These are phyloP conservation scores for Pholiota microspora DNA, from an alignment of 768 basidiomycete genomes.

Conservation along the genomic window DNA sequence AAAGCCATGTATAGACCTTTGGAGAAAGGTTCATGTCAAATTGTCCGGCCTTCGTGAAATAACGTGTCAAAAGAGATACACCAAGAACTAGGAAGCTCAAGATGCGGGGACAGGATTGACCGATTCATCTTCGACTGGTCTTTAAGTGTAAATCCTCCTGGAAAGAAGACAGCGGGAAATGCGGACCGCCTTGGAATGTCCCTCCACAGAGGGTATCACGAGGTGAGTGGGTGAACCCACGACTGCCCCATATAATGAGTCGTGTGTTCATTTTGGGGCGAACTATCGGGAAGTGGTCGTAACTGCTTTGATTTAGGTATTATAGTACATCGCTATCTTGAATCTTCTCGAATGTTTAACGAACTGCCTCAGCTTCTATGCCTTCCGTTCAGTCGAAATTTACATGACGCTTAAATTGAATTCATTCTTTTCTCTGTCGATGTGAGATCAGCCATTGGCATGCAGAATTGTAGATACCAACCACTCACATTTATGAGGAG, in stretches of 20 bases:
- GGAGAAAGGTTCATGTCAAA: conserved; percentile 34
- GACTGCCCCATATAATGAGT: not conserved
- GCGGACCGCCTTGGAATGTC: not conserved
- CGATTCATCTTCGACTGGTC: not conserved
- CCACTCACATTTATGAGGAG: no score
- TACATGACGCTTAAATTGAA: no score
- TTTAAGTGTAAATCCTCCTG: not conserved
- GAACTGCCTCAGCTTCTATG: no score
- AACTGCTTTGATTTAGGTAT: not conserved
- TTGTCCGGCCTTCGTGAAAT: not conserved
- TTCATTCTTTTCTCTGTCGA: no score
- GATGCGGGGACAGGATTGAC: not conserved
- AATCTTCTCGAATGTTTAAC: no score
- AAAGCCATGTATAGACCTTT: conserved; percentile 54
- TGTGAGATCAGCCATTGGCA: no score
- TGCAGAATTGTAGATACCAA: no score
- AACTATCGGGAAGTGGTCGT: not conserved
- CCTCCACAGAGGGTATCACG: not conserved
- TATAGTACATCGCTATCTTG: no score
- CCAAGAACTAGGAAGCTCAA: not conserved
- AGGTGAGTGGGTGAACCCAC: not conserved
- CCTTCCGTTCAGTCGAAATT: no score
- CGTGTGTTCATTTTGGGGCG: not conserved
- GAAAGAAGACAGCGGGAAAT: not conserved
- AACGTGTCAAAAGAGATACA: not conserved